Conservation (phyloP, 192 early-diverging fungal genomes). For the Coemansia sp. region DNA sequence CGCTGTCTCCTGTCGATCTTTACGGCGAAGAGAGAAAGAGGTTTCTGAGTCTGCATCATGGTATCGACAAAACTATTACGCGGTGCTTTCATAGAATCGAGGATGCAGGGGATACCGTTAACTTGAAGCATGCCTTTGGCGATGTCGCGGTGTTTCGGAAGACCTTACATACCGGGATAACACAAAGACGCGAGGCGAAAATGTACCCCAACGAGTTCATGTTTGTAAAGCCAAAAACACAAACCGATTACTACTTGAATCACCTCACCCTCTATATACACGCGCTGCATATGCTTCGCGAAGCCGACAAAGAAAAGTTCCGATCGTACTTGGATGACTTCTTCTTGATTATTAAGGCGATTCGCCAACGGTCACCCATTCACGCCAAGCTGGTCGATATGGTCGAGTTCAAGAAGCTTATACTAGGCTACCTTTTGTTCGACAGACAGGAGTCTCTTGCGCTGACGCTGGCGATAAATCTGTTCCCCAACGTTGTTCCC, state of each 20-base stretch:
- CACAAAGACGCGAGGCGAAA: neutral
- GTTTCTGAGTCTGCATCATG: conserved; percentile 20
- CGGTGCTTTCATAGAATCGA: conserved; percentile 10
- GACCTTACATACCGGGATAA: conserved; percentile 9
- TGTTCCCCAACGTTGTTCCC: conserved; percentile 7
- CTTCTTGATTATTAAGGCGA: conserved; percentile 46
- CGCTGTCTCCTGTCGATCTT: conserved; percentile 19
- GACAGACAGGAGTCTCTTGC: conserved; percentile 23
- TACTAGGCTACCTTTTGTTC: conserved; percentile 31
- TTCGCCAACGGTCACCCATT: conserved; percentile 25
- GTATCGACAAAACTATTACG: conserved; percentile 32
- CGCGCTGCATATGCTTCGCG: conserved; percentile 15
- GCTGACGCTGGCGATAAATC: conserved; percentile 16
- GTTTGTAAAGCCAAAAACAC: conserved; percentile 15
- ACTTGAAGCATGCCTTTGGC: conserved; percentile 13
- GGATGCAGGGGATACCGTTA: neutral
- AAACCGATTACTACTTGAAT: conserved; percentile 11
- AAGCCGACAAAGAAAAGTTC: neutral
- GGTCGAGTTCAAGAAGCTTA: conserved; percentile 3
- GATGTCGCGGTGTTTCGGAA: neutral
- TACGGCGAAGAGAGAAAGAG: conserved; percentile 9
- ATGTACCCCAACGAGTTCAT: conserved; percentile 29
- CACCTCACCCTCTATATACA: conserved; percentile 27
- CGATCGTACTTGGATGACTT: conserved; percentile 32
- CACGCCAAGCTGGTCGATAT: conserved; percentile 16